A percentile compares a stretch with the other conserved stretches of the same genome.
Conservation (phyloP, 179 eudicot genomes). For the Actinidia arguta region DNA sequence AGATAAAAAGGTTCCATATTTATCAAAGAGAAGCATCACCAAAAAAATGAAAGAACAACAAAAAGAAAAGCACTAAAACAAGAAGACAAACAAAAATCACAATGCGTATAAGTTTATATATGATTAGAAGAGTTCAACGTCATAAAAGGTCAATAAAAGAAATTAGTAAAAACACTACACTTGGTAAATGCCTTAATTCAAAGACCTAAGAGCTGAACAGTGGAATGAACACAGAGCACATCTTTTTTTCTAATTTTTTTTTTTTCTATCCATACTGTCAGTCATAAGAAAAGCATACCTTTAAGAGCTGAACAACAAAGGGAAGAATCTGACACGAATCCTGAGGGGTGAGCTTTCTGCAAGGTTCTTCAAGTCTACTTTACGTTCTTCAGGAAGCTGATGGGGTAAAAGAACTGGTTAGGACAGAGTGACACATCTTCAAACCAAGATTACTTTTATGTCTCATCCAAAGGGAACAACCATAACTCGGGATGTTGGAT, state of each 20-base stretch:
- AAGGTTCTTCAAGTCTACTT: conserved; percentile 86
- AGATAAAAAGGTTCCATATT: neutral
- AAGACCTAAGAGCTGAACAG: neutral
- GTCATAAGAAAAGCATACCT: conserved; percentile 46
- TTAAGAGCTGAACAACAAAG: conserved; percentile 79
- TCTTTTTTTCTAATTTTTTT: neutral
- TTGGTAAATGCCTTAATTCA: neutral
- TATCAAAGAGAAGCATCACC: neutral
- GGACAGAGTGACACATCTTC: too few species aligned
- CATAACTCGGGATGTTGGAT: too few species aligned
- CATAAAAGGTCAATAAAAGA: neutral
- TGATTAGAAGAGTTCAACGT: neutral
- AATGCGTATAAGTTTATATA: too few species aligned
- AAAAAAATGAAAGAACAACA: neutral
- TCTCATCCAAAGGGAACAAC: too few species aligned
- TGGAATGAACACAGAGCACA: neutral
- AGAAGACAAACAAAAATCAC: neutral
- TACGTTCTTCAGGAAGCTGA: conserved; percentile 94
- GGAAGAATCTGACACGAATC: conserved; percentile 93
- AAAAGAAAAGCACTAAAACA: neutral
- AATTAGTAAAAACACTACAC: neutral
- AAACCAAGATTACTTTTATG: too few species aligned
- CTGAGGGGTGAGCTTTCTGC: conserved; percentile 95
- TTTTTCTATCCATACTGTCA: neutral
- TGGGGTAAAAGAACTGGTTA: neutral